A percentile compares a stretch with the other conserved stretches of the same genome.
phyloP scores from a whole-genome alignment of 2,329 filamentous ascomycete genomes.

The Aphanoascus verrucosus region DNA sequence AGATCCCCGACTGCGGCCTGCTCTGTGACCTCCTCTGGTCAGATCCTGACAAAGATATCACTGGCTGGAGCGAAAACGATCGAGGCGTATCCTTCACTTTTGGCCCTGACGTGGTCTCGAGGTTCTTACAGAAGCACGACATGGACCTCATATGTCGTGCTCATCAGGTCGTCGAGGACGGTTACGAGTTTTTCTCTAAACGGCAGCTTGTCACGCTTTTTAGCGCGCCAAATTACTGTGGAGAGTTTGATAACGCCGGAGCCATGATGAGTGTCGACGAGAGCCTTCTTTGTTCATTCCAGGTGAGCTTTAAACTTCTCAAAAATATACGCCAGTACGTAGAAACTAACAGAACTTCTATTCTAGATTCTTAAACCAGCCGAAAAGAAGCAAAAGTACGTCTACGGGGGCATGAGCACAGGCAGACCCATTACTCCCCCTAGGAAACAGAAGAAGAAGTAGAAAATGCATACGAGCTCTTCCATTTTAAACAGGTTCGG shows the following conservation, averaged over 20 bases:
- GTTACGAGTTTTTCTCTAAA: conserved; percentile 99
- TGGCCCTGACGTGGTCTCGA: conserved; percentile 89
- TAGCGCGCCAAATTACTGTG: conserved; percentile 97
- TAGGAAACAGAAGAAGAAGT: conserved; percentile 60
- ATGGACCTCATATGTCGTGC: conserved; percentile 99
- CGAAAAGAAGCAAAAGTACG: conserved; percentile 99
- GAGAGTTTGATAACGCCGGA: conserved; percentile 97
- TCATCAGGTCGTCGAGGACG: conserved; percentile 97
- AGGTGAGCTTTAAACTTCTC: conserved; percentile 50
- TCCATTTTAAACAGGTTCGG: conserved; percentile 78
- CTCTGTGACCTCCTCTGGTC: conserved; percentile 98
- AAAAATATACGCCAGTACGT: background rate
- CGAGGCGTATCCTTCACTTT: conserved; percentile 98
- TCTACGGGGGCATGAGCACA: conserved; percentile 61
- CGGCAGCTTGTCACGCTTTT: conserved; percentile 94
- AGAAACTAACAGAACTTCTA: conserved; percentile 14
- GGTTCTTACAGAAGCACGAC: conserved; percentile 97
- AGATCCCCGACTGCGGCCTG: conserved; percentile 97
- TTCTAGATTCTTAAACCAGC: conserved; percentile 90
- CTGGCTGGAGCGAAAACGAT: conserved; percentile 98
- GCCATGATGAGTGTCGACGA: conserved; percentile 99
- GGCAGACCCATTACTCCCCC: conserved; percentile 60
- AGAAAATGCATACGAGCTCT: conserved; percentile 63
- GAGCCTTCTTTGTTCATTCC: conserved; percentile 96
- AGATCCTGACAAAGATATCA: conserved; percentile 98